Conservation (phyloP, 2,329 filamentous ascomycete species). For the Exophiala phaeomuriformis region DNA sequence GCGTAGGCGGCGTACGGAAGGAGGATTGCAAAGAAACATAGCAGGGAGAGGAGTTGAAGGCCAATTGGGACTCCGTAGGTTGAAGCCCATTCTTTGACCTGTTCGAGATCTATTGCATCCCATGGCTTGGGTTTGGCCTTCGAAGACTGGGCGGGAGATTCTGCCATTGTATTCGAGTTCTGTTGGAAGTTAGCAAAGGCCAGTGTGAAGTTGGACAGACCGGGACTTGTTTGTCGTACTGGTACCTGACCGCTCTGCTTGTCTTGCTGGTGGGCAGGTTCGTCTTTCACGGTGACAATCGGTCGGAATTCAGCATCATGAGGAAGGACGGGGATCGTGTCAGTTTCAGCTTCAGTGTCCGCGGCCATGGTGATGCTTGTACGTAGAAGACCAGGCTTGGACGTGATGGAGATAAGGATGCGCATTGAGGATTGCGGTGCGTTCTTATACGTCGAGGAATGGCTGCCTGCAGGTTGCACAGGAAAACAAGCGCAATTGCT, state of each 20-base stretch:
- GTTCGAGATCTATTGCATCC: too few relatives aligned
- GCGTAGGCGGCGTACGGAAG: constrained; percentile 7
- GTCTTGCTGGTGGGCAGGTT: not conserved
- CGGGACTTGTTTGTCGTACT: too few relatives aligned
- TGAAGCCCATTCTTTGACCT: too few relatives aligned
- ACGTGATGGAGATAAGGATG: constrained; percentile 3
- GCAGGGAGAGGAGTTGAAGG: constrained; percentile 6
- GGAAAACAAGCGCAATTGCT: not conserved
- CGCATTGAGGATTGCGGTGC: constrained; percentile 6
- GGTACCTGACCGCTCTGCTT: not conserved
- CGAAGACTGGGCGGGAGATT: too few relatives aligned
- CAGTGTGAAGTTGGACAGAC: too few relatives aligned
- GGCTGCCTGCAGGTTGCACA: not conserved
- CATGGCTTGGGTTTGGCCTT: too few relatives aligned
- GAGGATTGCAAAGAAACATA: constrained; percentile 6
- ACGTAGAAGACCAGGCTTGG: constrained; percentile 1
- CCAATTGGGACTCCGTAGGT: not conserved
- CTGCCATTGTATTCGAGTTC: too few relatives aligned
- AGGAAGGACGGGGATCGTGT: not conserved
- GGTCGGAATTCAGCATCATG: not conserved
- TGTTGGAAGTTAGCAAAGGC: too few relatives aligned
- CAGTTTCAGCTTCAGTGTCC: not conserved
- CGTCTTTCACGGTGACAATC: not conserved
- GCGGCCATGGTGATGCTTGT: constrained; percentile 3
- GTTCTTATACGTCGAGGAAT: not conserved